Evolutionary conservation across 192 early-diverging fungal genomes (phyloP).

Genomic region (Coemansia sp.): DNA sequence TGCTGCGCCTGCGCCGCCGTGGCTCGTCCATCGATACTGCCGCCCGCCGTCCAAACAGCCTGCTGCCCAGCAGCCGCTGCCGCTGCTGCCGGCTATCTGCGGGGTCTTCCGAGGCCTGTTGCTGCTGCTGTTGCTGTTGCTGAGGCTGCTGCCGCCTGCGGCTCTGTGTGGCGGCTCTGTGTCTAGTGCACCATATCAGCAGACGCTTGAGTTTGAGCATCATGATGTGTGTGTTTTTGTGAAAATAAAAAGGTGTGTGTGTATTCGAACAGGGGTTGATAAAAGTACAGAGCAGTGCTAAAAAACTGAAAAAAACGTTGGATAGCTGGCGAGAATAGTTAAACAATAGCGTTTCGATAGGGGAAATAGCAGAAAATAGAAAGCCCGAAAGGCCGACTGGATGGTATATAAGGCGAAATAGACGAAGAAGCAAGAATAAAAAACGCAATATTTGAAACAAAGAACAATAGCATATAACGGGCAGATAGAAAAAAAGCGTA

Average conservation of each 20-base stretch:
- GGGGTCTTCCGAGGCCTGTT: background rate
- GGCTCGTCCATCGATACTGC: conserved; percentile 16
- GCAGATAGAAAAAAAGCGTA: background rate
- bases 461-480: background rate
- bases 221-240: background rate
- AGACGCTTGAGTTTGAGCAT: conserved; percentile 32
- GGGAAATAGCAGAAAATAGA: background rate
- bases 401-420: background rate
- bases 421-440: background rate
- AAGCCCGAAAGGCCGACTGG: background rate
- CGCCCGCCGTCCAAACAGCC: conserved; percentile 26
- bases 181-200: conserved; percentile 36
- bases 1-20: background rate
- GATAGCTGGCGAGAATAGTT: background rate
- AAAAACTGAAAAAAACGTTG: background rate
- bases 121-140: background rate
- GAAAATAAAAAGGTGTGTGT: background rate
- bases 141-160: background rate
- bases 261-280: background rate
- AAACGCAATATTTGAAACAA: background rate
- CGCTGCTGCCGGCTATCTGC: background rate
- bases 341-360: background rate
- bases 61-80: conserved; percentile 9
- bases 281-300: background rate
- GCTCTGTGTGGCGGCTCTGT: conserved; percentile 6